A percentile compares a stretch with the other conserved stretches of the same genome.
phyloP scores from a whole-genome alignment of 2,329 filamentous ascomycete species.

The Fulvia fulva region DNA sequence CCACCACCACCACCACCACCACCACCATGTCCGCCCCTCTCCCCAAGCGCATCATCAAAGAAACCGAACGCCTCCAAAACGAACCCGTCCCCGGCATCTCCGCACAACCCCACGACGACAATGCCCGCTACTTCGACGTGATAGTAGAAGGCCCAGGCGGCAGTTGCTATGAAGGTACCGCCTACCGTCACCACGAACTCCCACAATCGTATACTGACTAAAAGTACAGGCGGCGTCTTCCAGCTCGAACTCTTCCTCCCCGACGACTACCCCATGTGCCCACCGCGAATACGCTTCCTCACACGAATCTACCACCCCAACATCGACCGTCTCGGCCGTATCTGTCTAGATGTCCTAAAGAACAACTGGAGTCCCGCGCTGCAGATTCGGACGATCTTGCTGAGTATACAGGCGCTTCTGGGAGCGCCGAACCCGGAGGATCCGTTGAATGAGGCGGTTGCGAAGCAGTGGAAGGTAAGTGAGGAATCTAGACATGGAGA shows the following conservation, averaged over 20 bases:
- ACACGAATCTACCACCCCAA: conserved; percentile 99
- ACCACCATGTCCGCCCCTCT: conserved; percentile 57
- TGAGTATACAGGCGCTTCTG: conserved; percentile 94
- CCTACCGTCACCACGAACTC: too few species aligned
- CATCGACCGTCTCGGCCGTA: conserved; percentile 94
- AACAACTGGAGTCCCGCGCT: conserved; percentile 99
- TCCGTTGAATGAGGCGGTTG: conserved; percentile 95
- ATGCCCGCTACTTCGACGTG: conserved; percentile 96
- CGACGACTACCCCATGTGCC: conserved; percentile 98
- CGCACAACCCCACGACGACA: conserved; percentile 92
- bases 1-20: not conserved
- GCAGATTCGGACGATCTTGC: conserved; percentile 96
- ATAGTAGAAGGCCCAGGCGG: conserved; percentile 88
- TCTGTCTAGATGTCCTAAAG: conserved; percentile 95
- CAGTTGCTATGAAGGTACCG: conserved; percentile 95
- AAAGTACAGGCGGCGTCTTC: conserved; percentile 88
- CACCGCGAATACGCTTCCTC: conserved; percentile 95
- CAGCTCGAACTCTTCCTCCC: conserved; percentile 96
- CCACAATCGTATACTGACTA: too few species aligned
- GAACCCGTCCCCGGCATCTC: conserved; percentile 97
- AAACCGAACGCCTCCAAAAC: conserved; percentile 93
- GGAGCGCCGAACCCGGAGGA: conserved; percentile 97
- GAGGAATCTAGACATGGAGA: not conserved
- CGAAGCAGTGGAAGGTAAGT: conserved; percentile 80
- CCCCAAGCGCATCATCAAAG: conserved; percentile 96